Conservation (phyloP, 2,329 filamentous ascomycete species). For the Trichoderma breve region DNA sequence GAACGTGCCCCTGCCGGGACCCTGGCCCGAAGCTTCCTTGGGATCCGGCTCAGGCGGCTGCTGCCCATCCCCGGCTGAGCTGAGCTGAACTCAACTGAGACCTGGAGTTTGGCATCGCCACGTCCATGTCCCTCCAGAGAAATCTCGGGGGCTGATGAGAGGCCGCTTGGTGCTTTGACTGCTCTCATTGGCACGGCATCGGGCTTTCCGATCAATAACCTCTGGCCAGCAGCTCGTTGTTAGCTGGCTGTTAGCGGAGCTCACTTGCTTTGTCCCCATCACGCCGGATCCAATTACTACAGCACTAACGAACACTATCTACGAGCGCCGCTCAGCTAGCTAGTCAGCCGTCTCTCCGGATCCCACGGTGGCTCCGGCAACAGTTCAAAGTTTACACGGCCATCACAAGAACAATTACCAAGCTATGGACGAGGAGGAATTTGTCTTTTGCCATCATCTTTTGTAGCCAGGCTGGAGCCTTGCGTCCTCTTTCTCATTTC, state of each 20-base stretch:
- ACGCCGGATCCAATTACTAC: conserved; percentile 1
- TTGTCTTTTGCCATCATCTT: conserved; percentile 1
- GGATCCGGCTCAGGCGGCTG: conserved; percentile 15
- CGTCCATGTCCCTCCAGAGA: not conserved
- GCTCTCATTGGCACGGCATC: not conserved
- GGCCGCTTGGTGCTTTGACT: not conserved
- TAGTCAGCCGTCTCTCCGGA: conserved; percentile 6
- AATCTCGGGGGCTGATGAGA: conserved; percentile 6
- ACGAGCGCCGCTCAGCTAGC: not conserved
- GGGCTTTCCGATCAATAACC: not conserved
- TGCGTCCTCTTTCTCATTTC: not conserved
- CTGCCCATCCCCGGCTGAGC: conserved; percentile 1
- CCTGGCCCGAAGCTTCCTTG: conserved; percentile 5
- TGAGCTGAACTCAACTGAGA: conserved; percentile 7
- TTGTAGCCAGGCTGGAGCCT: not conserved
- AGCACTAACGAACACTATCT: conserved; percentile 4
- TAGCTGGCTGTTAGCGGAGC: not conserved
- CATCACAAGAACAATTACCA: not conserved
- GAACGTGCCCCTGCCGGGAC: conserved; percentile 10
- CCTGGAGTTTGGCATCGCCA: conserved; percentile 7
- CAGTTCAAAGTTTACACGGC: not conserved
- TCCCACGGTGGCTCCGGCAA: not conserved
- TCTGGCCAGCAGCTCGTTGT: not conserved
- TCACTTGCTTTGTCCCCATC: not conserved
- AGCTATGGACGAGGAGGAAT: not conserved